phyloP scores from a whole-genome alignment of 176 grass and related monocot genomes.

The Raddia guianensis region DNA sequence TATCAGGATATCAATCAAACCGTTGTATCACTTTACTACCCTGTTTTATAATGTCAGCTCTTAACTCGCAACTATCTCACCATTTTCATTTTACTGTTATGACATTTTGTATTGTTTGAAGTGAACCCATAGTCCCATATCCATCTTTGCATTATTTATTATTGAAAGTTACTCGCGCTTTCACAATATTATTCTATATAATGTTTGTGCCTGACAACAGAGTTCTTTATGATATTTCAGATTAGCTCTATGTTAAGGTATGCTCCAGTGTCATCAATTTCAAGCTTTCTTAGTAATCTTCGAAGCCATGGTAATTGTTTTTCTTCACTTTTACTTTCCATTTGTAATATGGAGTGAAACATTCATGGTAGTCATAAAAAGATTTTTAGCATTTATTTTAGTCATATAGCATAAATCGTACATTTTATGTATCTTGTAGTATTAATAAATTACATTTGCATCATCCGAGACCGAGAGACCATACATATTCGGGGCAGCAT shows the following conservation, averaged over 20 bases:
- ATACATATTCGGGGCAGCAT: neutral
- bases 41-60: neutral
- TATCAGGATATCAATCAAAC: slow-evolving; percentile 13
- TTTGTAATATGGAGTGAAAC: neutral
- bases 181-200: slow-evolving; percentile 21
- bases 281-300: slow-evolving; percentile 71
- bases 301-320: slow-evolving; percentile 70
- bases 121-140: slow-evolving; percentile 15
- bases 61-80: slow-evolving; percentile 19
- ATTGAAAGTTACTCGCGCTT: neutral
- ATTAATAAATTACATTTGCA: neutral
- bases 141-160: slow-evolving; percentile 16
- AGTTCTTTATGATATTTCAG: slow-evolving; percentile 61
- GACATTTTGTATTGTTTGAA: slow-evolving; percentile 24
- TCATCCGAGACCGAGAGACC: neutral
- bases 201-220: slow-evolving; percentile 26
- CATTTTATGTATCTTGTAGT: neutral
- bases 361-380: neutral
- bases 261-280: slow-evolving; percentile 71
- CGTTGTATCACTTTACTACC: slow-evolving; percentile 7
- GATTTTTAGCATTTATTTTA: slow-evolving; percentile 6
- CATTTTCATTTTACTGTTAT: slow-evolving; percentile 14
- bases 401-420: slow-evolving; percentile 10
- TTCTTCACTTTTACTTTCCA: slow-evolving; percentile 14
- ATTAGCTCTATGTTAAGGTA: slow-evolving; percentile 76